Evolutionary conservation across 805 yeast species (phyloP).

Genomic region (Candida tammaniensis): DNA sequence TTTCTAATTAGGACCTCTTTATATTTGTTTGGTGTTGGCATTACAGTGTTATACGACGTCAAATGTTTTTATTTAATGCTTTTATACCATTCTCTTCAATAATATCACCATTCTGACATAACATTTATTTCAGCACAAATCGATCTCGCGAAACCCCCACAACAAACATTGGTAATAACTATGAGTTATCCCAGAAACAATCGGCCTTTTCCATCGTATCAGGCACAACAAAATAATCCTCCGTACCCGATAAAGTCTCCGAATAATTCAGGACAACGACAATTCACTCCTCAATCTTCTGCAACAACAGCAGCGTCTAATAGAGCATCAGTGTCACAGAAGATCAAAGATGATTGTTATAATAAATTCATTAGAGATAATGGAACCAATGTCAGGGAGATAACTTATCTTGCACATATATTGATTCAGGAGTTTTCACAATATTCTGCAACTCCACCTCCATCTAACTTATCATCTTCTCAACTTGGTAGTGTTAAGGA

Average conservation of each 20-base stretch:
- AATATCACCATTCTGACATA: too few species aligned
- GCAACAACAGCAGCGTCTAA: not conserved
- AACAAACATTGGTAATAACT: too few species aligned
- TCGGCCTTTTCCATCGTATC: too few species aligned
- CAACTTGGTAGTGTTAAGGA: slow-evolving; percentile 46
- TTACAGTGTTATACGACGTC: too few species aligned
- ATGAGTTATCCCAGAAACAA: too few species aligned
- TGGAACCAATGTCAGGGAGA: slow-evolving; percentile 23
- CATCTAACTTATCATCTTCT: slow-evolving; percentile 45
- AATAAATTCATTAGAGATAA: slow-evolving; percentile 25
- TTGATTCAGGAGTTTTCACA: slow-evolving; percentile 71
- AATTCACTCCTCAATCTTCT: slow-evolving; percentile 6
- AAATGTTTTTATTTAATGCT: too few species aligned
- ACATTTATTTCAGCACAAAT: too few species aligned
- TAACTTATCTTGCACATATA: slow-evolving; percentile 71
- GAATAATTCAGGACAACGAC: slow-evolving; percentile 8
- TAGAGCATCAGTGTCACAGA: slow-evolving; percentile 6
- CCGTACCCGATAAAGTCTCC: slow-evolving; percentile 10
- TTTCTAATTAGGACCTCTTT: too few species aligned
- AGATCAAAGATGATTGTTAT: slow-evolving; percentile 25
- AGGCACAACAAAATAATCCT: slow-evolving; percentile 2
- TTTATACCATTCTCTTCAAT: too few species aligned
- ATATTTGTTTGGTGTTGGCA: too few species aligned
- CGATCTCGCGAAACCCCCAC: too few species aligned
- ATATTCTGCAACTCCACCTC: slow-evolving; percentile 68